Base-by-base conservation (phyloP, 2,329 filamentous ascomycete genomes). In the Monosporascus sp. region DNA sequence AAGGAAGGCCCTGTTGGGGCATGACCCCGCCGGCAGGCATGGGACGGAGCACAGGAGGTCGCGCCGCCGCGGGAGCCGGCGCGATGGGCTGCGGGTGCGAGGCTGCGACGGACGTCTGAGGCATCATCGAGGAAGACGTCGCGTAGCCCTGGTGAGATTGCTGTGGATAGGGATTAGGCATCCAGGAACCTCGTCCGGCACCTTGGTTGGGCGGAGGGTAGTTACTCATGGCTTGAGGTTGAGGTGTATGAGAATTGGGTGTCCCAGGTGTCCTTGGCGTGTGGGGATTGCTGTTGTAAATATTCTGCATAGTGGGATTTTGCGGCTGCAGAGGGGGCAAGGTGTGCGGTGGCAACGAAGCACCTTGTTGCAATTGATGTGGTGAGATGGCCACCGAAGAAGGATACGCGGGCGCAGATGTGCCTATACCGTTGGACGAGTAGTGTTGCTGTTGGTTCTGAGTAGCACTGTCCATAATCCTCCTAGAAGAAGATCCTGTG, bases 41-140 rank as follows among this genome's bases (percentile, higher is more conserved):
- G n/a, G 86, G 85, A 51, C 86, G 83, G 61, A 88, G 70, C 14
- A 84, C 77, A 19, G 83, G 83, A 55, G 83, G 82, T 20, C 81
- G 78, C 41, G 76, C 75, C 66, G 73, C 82, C 48, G 73, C 75
- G 43, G 87, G 87, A 43, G 88, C 88, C 17, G 88, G 87, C 44
- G 88, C 88, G 66, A 91, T 89, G 36, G 86, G 84, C 71, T 90
- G 87, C 46, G 86, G 87, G 68, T 90, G 88, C 51, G 84, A 83
- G 62, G 85, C 80, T 45, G 86, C 78, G 48, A 82, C 80, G 11
- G 85, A 84, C 24, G 85, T 74, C 69, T 88, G 84, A 47, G 85
- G 81, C 74, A 89, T 79, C 80, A 88, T 86, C 49, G 75, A 74
- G 48, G 76, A 76, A 7, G 82, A 80, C 8, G 79, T 77, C 38